These are phyloP conservation scores for Anthostomella pinea DNA, from an alignment of 2,329 filamentous ascomycete species.

Conservation along the genomic window DNA sequence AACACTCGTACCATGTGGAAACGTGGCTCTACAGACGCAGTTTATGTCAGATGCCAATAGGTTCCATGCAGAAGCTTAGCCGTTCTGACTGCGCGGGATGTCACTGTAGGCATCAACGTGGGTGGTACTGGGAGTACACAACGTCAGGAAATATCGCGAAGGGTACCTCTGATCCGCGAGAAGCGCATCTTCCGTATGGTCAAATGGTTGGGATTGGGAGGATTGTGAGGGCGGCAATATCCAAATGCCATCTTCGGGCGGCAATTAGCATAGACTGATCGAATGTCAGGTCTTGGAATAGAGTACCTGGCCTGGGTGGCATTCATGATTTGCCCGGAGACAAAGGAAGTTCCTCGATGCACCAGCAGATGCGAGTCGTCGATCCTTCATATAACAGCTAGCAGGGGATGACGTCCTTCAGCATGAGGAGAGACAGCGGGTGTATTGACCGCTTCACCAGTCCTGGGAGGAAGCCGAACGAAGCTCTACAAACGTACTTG, in stretches of 20 bases:
- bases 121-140: neutral
- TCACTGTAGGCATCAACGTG: slow-evolving; percentile 7
- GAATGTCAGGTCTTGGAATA: too few relatives aligned
- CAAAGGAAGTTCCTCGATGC: neutral
- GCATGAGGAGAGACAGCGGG: neutral
- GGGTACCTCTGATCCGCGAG: neutral
- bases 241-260: too few relatives aligned
- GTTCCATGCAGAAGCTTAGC: slow-evolving; percentile 23
- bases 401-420: slow-evolving; percentile 1
- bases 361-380: slow-evolving; percentile 1
- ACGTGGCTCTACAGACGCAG: slow-evolving; percentile 11
- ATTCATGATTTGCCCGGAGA: too few relatives aligned
- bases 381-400: slow-evolving; percentile 1
- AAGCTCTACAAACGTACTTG: too few relatives aligned
- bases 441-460: neutral
- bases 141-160: too few relatives aligned
- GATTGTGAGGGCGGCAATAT: too few relatives aligned
- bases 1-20: slow-evolving; percentile 11
- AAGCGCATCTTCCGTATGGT: too few relatives aligned
- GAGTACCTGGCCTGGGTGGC: too few relatives aligned
- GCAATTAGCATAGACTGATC: neutral
- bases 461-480: neutral
- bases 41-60: slow-evolving; percentile 11
- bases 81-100: slow-evolving; percentile 10
- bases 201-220: too few relatives aligned